Conservation (phyloP, 805 yeast genomes). For the Metschnikowia picachoensis region DNA sequence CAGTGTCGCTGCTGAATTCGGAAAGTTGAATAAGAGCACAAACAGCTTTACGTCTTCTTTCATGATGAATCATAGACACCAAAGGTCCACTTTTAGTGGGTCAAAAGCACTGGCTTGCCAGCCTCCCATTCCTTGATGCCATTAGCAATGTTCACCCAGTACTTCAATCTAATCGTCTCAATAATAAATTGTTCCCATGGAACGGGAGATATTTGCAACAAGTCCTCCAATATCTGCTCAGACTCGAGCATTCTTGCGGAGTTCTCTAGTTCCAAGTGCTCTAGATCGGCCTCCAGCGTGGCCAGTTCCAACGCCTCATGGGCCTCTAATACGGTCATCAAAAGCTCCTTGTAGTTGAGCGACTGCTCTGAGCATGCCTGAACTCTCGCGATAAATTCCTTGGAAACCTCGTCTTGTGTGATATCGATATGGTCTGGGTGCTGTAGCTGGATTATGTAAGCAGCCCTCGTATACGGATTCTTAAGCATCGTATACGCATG, state of each 20-base stretch:
- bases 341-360: conserved; percentile 46
- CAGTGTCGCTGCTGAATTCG: too few relatives aligned
- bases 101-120: conserved; percentile 59
- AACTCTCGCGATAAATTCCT: conserved; percentile 40
- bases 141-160: conserved; percentile 74
- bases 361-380: conserved; percentile 30
- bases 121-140: conserved; percentile 78
- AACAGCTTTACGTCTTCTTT: too few relatives aligned
- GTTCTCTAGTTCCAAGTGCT: conserved; percentile 50
- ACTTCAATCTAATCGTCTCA: conserved; percentile 70
- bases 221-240: conserved; percentile 42
- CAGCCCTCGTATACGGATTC: conserved; percentile 61
- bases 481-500: conserved; percentile 70
- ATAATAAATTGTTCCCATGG: conserved; percentile 58
- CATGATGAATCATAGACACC: too few relatives aligned
- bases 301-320: conserved; percentile 80
- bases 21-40: too few relatives aligned
- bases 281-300: conserved; percentile 53
- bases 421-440: conserved; percentile 48
- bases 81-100: conserved; percentile 41
- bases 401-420: conserved; percentile 51
- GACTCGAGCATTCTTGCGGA: conserved; percentile 48
- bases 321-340: conserved; percentile 76
- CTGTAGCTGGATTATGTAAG: conserved; percentile 32
- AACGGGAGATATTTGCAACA: conserved; percentile 37